Base-by-base conservation (phyloP, 2,329 filamentous ascomycete species). In the Penicillium sp. region DNA sequence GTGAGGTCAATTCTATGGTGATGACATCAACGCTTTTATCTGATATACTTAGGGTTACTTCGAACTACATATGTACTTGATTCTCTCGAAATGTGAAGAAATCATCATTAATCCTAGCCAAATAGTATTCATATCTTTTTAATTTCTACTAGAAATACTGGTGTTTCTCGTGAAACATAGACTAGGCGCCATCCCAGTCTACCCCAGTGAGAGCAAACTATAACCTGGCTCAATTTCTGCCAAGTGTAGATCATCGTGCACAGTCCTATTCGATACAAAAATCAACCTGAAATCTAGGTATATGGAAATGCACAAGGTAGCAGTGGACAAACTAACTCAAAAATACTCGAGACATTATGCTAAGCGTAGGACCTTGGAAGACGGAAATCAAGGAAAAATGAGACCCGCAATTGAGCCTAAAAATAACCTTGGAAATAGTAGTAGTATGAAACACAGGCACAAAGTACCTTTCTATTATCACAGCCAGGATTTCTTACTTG, bases 11-110 rank as follows among this genome's bases (percentile, higher is more conserved):
- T n/a, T 25, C 7, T 4, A 23, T n/a, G 33, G 33, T 53, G 31
- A 56, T 56, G 53, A 52, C 53, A 45, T 53, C 50, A 53, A 27
- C 41, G 15, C 17, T 13, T 44, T 25, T 33, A 39, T 39, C 48
- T 2, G 2, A n/a, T 43, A 27, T 43, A 21, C 2, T 43, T 25
- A 33, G n/a, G 27, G 27, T 47, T 33, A 33, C 27, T 31, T 29
- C 17, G 2, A n/a, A 19, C 25, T 29, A 44, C 17, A 27, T 7
- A n/a, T 5, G 10, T 8, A 29, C 25, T 31, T 19, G 10, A 29
- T 19, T 12, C 10, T 7, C 42, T 29, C 3, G 8, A 44, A 44
- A 29, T 3, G 10, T 19, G 17, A 45, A 44, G 5, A 6, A 6
- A 29, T 15, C 10, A 19, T 31, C 1, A 29, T 29, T 4, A 13